Percentiles rank a stretch among this genome's conserved stretches.
phyloP scores from a whole-genome alignment of 352 stramenopile genomes.

The Phytopythium litorale region DNA sequence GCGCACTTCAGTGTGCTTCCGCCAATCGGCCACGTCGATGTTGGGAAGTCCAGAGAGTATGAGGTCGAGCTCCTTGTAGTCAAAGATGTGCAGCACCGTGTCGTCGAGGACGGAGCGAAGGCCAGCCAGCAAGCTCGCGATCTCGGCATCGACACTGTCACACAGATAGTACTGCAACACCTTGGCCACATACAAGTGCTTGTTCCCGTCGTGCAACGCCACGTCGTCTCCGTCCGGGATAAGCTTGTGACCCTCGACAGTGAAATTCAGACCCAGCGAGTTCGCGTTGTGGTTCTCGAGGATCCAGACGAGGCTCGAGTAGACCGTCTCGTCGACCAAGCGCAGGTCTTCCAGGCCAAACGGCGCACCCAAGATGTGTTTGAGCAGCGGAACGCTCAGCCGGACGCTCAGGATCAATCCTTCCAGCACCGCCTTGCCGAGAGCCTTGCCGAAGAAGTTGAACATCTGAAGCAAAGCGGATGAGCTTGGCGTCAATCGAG shows the following conservation, averaged over 20 bases:
- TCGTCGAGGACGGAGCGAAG: conserved; percentile 96
- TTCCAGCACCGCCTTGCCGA: conserved; percentile 72
- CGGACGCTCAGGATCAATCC: conserved; percentile 66
- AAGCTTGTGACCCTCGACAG: conserved; percentile 48
- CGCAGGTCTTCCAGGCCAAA: conserved; percentile 59
- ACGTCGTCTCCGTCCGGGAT: conserved; percentile 55
- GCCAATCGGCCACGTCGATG: conserved; percentile 90
- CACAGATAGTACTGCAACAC: conserved; percentile 95
- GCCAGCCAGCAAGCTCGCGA: conserved; percentile 76
- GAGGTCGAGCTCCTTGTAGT: conserved; percentile 96
- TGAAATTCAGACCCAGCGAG: conserved; percentile 60
- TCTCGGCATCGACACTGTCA: conserved; percentile 86
- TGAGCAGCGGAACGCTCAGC: conserved; percentile 58
- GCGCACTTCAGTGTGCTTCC: conserved; percentile 61
- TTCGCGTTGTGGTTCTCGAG: conserved; percentile 50
- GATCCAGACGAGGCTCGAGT: conserved; percentile 64
- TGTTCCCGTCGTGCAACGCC: conserved; percentile 93
- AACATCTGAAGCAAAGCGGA: conserved; percentile 40
- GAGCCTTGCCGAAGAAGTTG: conserved; percentile 73
- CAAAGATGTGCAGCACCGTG: conserved; percentile 95
- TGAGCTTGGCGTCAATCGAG: conserved; percentile 1
- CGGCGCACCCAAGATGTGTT: conserved; percentile 61
- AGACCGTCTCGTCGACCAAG: conserved; percentile 67
- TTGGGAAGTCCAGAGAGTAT: conserved; percentile 61
- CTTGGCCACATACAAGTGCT: conserved; percentile 91